Conservation (phyloP, 2,329 filamentous ascomycete genomes). For the Trichophyton mentagrophytes region DNA sequence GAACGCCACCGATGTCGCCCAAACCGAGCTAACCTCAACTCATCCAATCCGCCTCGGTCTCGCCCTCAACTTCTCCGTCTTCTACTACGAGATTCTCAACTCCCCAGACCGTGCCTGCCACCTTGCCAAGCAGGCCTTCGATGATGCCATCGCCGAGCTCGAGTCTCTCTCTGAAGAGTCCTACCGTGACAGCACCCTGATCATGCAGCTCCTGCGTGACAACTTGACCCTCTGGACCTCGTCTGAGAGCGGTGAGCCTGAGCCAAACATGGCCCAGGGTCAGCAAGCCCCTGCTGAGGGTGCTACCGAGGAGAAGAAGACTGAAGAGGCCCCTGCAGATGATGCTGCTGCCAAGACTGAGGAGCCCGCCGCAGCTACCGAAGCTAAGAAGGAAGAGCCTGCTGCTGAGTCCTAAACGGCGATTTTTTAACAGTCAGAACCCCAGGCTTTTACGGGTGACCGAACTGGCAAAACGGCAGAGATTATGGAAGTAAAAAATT, state of each 20-base stretch:
- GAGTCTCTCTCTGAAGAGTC: constrained; percentile 96
- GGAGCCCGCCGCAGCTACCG: constrained; percentile 8
- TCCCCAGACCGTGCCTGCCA: constrained; percentile 95
- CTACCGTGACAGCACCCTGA: constrained; percentile 96
- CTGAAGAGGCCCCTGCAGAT: constrained; percentile 19
- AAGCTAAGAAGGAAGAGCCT: constrained; percentile 10
- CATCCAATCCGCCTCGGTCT: constrained; percentile 97
- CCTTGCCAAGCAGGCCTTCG: constrained; percentile 96
- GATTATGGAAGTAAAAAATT: not conserved
- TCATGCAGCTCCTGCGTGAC: constrained; percentile 98
- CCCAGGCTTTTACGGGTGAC: not conserved
- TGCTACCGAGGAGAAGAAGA: constrained; percentile 46
- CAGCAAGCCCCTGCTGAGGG: not conserved
- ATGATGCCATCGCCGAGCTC: constrained; percentile 96
- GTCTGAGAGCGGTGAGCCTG: constrained; percentile 66
- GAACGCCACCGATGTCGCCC: constrained; percentile 95
- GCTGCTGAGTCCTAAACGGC: constrained; percentile 25
- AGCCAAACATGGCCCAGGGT: constrained; percentile 36
- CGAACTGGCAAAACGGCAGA: not conserved
- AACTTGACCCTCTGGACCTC: constrained; percentile 98
- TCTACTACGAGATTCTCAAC: constrained; percentile 99
- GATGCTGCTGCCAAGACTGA: constrained; percentile 1
- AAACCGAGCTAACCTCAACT: constrained; percentile 92
- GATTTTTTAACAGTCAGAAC: not conserved
- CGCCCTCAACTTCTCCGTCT: constrained; percentile 97